Conservation (phyloP, 345 rosid species). For the Diplotaxis tenuifolia region DNA sequence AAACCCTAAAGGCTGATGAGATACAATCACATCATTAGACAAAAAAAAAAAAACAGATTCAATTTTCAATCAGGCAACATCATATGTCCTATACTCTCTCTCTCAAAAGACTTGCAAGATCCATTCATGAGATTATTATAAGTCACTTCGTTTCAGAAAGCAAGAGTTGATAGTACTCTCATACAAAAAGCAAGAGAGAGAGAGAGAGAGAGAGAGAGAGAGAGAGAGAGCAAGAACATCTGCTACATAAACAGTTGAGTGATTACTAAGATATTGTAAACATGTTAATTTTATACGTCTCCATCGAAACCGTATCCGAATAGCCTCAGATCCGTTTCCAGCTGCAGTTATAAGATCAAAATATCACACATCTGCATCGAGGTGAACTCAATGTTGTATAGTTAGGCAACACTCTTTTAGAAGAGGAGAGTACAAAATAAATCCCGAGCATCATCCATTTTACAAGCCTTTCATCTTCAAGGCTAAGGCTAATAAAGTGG, state of each 20-base stretch:
- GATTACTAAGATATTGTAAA: not conserved
- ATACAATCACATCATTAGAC: not conserved
- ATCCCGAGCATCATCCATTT: not conserved
- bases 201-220: not conserved
- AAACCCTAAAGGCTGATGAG: too few relatives aligned
- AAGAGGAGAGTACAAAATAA: constrained; percentile 18
- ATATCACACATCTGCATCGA: not conserved
- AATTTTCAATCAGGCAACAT: too few relatives aligned
- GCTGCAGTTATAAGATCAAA: constrained; percentile 4
- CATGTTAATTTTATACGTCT: too few relatives aligned
- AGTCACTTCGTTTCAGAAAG: constrained; percentile 17
- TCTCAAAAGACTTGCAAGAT: too few relatives aligned
- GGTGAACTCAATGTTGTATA: not conserved
- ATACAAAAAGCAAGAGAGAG: not conserved
- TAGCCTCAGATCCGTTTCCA: not conserved
- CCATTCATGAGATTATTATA: constrained; percentile 11
- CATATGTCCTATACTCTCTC: not conserved
- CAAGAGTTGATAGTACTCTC: constrained; percentile 17
- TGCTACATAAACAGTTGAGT: not conserved
- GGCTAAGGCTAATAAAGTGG: not conserved
- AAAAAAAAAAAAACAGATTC: not conserved
- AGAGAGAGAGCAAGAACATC: not conserved
- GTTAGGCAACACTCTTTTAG: not conserved
- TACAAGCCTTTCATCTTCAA: not conserved
- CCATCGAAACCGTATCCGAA: constrained; percentile 1